Percentiles rank a stretch among this genome's conserved stretches.
Evolutionary conservation across 345 rosid genomes (phyloP).

Genomic region (Brassica carinata): DNA sequence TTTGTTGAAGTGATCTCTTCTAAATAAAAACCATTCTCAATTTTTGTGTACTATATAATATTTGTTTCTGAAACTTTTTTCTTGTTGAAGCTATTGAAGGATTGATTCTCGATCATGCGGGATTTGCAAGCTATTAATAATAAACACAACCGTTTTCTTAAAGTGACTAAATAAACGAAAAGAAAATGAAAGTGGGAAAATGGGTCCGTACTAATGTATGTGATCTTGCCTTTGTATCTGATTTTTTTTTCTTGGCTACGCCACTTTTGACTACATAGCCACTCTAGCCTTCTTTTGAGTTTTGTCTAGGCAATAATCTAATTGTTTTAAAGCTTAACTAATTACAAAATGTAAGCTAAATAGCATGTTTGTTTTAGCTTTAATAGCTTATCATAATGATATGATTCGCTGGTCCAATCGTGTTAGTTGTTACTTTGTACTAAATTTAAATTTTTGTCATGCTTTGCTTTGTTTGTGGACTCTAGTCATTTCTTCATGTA

Average conservation of each 20-base stretch:
- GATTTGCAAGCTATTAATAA: slow-evolving; percentile 13
- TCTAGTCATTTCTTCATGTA: neutral
- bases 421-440: slow-evolving; percentile 19
- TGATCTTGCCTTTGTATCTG: slow-evolving; percentile 30
- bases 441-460: slow-evolving; percentile 7
- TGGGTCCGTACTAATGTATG: slow-evolving; percentile 26
- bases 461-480: neutral
- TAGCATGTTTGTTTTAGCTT: slow-evolving; percentile 31
- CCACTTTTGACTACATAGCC: slow-evolving; percentile 37
- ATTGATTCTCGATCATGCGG: slow-evolving; percentile 36
- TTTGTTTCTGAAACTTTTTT: slow-evolving; percentile 11
- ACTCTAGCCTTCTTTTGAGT: slow-evolving; percentile 28
- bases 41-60: neutral
- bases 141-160: slow-evolving; percentile 15
- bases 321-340: slow-evolving; percentile 20
- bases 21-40: neutral
- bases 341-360: slow-evolving; percentile 10
- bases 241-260: slow-evolving; percentile 26
- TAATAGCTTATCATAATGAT: slow-evolving; percentile 39
- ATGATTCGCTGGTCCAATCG: slow-evolving; percentile 39
- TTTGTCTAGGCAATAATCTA: slow-evolving; percentile 20
- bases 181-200: slow-evolving; percentile 31
- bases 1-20: neutral
- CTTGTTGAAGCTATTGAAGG: slow-evolving; percentile 25
- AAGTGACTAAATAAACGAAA: slow-evolving; percentile 33